Conservation (phyloP, 768 basidiomycete genomes). For the Pluteus cervinus region DNA sequence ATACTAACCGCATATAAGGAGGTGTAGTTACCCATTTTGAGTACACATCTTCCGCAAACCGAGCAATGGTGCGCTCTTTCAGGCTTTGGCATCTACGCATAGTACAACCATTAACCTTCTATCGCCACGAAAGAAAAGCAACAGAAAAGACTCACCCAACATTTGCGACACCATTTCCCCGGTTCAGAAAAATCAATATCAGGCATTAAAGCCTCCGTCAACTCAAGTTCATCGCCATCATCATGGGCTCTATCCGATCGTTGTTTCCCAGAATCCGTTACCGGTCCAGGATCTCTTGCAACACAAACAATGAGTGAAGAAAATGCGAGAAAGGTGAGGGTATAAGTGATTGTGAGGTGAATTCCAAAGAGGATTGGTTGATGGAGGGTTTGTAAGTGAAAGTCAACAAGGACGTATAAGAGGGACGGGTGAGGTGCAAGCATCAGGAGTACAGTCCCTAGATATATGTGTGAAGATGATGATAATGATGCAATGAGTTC, state of each 20-base stretch:
- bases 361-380: constrained; percentile 37
- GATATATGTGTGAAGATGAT: not conserved
- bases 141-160: constrained; percentile 42
- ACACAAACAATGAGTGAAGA: constrained; percentile 71
- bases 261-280: constrained; percentile 17
- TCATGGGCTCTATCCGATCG: constrained; percentile 4
- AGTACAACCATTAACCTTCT: not conserved
- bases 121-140: not conserved
- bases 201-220: constrained; percentile 58
- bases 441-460: constrained; percentile 46
- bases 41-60: constrained; percentile 68
- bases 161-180: constrained; percentile 72
- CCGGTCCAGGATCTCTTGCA: constrained; percentile 69
- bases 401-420: constrained; percentile 59
- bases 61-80: constrained; percentile 78
- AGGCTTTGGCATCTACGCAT: constrained; percentile 57
- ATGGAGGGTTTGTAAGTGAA: constrained; percentile 53
- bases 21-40: constrained; percentile 70
- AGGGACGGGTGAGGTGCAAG: constrained; percentile 72
- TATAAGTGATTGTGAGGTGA: constrained; percentile 57
- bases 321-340: constrained; percentile 62
- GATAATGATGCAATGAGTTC: not conserved
- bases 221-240: constrained; percentile 42
- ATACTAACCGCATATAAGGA: not conserved
- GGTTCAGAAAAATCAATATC: constrained; percentile 46